Percentiles rank a stretch among this genome's conserved stretches.
phyloP scores from a whole-genome alignment of 2,329 filamentous ascomycete species.

The Fusarium sp. region DNA sequence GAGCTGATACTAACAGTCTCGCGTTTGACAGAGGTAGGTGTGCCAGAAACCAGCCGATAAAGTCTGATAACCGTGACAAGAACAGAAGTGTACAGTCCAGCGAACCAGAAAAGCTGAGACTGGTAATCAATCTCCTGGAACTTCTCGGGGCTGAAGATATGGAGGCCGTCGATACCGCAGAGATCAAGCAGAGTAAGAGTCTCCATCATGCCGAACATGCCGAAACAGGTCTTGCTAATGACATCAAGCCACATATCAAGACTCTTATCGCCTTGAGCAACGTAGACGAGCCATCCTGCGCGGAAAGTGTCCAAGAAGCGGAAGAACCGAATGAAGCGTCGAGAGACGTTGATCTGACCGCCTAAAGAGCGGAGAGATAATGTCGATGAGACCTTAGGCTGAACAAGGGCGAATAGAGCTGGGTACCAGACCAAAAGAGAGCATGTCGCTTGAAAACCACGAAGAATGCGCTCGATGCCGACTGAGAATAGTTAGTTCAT shows the following conservation, averaged over 20 bases:
- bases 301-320: slow-evolving; percentile 73
- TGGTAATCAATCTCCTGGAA: slow-evolving; percentile 65
- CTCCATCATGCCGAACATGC: slow-evolving; percentile 76
- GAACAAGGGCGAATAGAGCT: slow-evolving; percentile 53
- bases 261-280: slow-evolving; percentile 42
- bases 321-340: slow-evolving; percentile 76
- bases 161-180: slow-evolving; percentile 57
- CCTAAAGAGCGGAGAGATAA: slow-evolving; percentile 54
- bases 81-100: slow-evolving; percentile 67
- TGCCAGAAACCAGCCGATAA: slow-evolving; percentile 52
- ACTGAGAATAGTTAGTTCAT: slow-evolving; percentile 53
- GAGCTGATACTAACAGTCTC: slow-evolving; percentile 48
- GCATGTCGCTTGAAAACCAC: slow-evolving; percentile 66
- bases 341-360: slow-evolving; percentile 59
- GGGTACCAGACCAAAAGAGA: slow-evolving; percentile 63
- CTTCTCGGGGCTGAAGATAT: slow-evolving; percentile 65
- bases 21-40: slow-evolving; percentile 51
- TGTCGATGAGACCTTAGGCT: slow-evolving; percentile 49
- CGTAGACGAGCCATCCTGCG: slow-evolving; percentile 60
- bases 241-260: slow-evolving; percentile 65
- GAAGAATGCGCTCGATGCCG: slow-evolving; percentile 71
- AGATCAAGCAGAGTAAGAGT: slow-evolving; percentile 71
- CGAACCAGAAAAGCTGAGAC: slow-evolving; percentile 78
- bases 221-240: slow-evolving; percentile 69
- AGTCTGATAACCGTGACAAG: slow-evolving; percentile 58